Evolutionary conservation across 164 flowering plant genomes (phyloP), one percentile per base, ranked within the genome.

Genomic region (Vitis cinerea): DNA sequence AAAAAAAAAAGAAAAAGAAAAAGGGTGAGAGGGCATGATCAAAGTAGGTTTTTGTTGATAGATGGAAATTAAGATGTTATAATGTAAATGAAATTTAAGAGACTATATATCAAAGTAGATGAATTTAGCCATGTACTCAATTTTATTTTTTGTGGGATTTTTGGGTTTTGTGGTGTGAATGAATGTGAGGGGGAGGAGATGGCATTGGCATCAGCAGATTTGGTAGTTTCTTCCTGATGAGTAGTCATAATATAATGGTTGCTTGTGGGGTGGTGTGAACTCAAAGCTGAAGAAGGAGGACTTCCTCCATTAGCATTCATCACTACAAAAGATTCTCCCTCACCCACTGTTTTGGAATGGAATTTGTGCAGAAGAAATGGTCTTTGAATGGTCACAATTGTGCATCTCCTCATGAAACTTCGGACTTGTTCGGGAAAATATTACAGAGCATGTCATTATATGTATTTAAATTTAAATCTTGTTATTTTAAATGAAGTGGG

Each of bases 241-340:
- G 60, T 27, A 64, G 66, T 77, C 84, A 78, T 66, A 74, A 59
- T 72, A 78, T 66, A 74, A 59, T 72, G 72, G 15, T 58, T 71
- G 75, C 72, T 68, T 72, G 44, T 37, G 75, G 48, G n/a, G 50
- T 31, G 27, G 2, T 70, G 64, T 23, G 27, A 23, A 23, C 27
- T 81, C 79, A 76, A 76, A 77, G 62, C 71, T 67, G n/a, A 48
- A 27, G 51, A n/a, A 10, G 0, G 2, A 57, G 71, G 64, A 70
- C 31, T 58, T 75, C 69, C 30, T 50, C 57, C 3, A 63, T 72
- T 49, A 52, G 68, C 15, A 4, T 9, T 60, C 59, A 64, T 60
- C 59, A 64, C 59, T 71, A 68, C 17, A 68, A 73, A 71, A 50
- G 64, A 63, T 50, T 71, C 78, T 73, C 65, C 70, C 70, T 68